Evolutionary conservation across 2,329 filamentous ascomycete species (phyloP).

Genomic region (Sarocladiaceae sp.): DNA sequence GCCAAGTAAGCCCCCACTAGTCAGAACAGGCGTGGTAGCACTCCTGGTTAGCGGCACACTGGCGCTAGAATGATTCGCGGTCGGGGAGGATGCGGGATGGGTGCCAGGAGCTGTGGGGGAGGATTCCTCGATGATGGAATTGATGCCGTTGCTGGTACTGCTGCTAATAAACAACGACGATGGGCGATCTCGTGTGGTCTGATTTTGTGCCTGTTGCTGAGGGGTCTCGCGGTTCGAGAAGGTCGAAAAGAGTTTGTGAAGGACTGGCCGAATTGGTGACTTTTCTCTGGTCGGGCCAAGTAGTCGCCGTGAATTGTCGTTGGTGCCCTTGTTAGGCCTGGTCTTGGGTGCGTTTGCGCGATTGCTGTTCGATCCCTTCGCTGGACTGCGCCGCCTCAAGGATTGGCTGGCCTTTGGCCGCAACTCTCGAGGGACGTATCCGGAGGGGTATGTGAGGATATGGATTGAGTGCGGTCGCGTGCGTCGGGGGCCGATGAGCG

Average conservation of each 20-base stretch:
- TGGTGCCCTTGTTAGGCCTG: conserved; percentile 1
- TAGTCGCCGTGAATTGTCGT: conserved; percentile 2
- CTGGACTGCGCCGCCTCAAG: not conserved
- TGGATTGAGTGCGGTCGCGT: conserved; percentile 35
- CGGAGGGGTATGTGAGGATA: conserved; percentile 34
- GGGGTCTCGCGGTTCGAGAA: conserved; percentile 6
- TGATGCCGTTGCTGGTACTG: conserved; percentile 8
- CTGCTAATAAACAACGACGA: conserved; percentile 18
- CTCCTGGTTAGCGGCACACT: conserved; percentile 8
- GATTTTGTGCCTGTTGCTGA: not conserved
- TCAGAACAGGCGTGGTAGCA: not conserved
- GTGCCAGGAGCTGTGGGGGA: not conserved
- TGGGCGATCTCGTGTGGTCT: not conserved
- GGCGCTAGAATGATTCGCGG: conserved; percentile 8
- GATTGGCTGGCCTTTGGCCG: conserved; percentile 19
- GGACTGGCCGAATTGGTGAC: conserved; percentile 9
- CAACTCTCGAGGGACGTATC: conserved; percentile 39
- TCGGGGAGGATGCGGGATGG: conserved; percentile 6
- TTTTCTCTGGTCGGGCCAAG: conserved; percentile 2
- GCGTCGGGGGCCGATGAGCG: conserved; percentile 32
- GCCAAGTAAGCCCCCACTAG: conserved; percentile 6
- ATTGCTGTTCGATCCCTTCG: conserved; percentile 1
- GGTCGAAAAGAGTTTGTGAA: conserved; percentile 14
- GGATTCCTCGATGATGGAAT: conserved; percentile 3
- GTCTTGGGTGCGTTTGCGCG: not conserved